A percentile compares a stretch with the other conserved stretches of the same genome.
phyloP scores from a whole-genome alignment of 1,284 basidiomycete species.

The Ceratobasidium theobromae region DNA sequence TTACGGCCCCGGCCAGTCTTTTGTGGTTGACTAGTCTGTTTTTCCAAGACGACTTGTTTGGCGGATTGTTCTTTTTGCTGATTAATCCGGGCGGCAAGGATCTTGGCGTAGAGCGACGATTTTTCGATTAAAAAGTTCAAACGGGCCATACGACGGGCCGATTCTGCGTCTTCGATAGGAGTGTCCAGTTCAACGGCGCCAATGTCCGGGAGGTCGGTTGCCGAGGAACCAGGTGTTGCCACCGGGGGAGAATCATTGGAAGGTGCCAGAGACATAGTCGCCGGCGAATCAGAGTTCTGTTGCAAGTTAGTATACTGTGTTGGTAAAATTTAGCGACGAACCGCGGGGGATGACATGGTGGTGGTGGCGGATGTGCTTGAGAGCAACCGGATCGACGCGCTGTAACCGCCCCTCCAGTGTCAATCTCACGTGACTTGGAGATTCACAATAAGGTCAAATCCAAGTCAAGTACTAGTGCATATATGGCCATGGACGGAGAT shows the following conservation, averaged over 20 bases:
- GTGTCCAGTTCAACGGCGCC: constrained; percentile 58
- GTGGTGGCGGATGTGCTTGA: not conserved
- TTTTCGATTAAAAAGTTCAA: constrained; percentile 63
- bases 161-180: constrained; percentile 60
- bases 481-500: too few relatives aligned
- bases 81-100: constrained; percentile 59
- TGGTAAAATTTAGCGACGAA: not conserved
- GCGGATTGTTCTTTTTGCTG: constrained; percentile 32
- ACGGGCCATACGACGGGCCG: constrained; percentile 48
- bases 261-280: not conserved
- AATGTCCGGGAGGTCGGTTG: constrained; percentile 23
- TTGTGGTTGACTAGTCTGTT: constrained; percentile 12
- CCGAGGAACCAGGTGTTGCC: constrained; percentile 1
- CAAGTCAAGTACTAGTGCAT: too few relatives aligned
- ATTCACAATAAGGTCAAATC: too few relatives aligned
- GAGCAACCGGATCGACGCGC: constrained; percentile 16
- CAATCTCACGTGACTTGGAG: constrained; percentile 14
- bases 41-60: constrained; percentile 37
- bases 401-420: constrained; percentile 7
- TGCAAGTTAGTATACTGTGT: too few relatives aligned
- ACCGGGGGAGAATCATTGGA: not conserved
- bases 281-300: constrained; percentile 1
- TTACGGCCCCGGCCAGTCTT: constrained; percentile 12
- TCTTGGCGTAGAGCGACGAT: constrained; percentile 60
- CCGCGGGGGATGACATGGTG: constrained; percentile 23